Percentiles rank a stretch among this genome's conserved stretches.
Conservation (phyloP, 2,329 filamentous ascomycete species). For the Cladobotryum protrusum region DNA sequence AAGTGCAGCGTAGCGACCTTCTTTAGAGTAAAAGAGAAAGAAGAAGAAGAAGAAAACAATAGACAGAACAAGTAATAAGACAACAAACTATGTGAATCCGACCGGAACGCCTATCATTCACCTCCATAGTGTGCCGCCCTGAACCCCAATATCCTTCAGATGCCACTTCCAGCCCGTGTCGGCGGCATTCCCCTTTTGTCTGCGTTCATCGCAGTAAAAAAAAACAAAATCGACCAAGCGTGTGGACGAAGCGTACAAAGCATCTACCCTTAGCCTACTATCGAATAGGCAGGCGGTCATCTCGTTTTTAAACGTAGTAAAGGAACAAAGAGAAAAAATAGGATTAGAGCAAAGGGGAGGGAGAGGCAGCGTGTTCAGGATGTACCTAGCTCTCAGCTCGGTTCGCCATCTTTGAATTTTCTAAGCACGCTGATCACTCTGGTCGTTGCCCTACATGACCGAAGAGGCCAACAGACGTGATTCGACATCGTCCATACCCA, state of each 20-base stretch:
- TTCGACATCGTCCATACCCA: conserved; percentile 41
- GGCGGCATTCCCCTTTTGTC: conserved; percentile 5
- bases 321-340: too few species aligned
- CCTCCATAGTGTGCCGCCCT: conserved; percentile 10
- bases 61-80: conserved; percentile 11
- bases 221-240: too few species aligned
- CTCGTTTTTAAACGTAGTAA: too few species aligned
- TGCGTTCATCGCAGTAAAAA: conserved; percentile 4
- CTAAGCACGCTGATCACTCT: conserved; percentile 1
- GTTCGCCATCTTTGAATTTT: neutral
- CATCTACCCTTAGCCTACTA: too few species aligned
- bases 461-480: conserved; percentile 37
- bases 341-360: too few species aligned
- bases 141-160: conserved; percentile 9
- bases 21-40: conserved; percentile 10
- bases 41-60: conserved; percentile 11
- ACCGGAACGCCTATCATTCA: conserved; percentile 18
- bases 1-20: conserved; percentile 11
- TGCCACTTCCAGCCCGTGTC: conserved; percentile 14
- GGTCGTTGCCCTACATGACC: conserved; percentile 32
- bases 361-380: too few species aligned
- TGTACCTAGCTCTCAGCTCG: too few species aligned
- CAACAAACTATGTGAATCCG: conserved; percentile 16
- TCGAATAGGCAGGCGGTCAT: too few species aligned
- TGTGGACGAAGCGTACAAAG: too few species aligned